Conservation (phyloP, 306 rosid species). For the Begonia fuchsioides region DNA sequence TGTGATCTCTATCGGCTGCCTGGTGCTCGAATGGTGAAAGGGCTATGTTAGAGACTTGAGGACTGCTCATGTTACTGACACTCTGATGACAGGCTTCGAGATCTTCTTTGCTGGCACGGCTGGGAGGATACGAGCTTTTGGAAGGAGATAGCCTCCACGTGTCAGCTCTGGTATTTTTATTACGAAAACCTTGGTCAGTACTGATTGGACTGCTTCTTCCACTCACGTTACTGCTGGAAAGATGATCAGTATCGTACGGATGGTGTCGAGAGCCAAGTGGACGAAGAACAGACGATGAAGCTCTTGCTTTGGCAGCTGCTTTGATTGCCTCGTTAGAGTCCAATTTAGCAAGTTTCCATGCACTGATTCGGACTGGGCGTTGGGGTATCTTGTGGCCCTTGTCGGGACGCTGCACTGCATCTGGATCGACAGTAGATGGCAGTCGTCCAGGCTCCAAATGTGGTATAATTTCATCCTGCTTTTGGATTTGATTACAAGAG, state of each 20-base stretch:
- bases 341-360: conserved; percentile 82
- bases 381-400: conserved; percentile 36
- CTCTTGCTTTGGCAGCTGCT: conserved; percentile 72
- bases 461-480: conserved; percentile 74
- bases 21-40: conserved; percentile 35
- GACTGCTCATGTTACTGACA: conserved; percentile 59
- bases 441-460: conserved; percentile 74
- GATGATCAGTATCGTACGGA: conserved; percentile 36
- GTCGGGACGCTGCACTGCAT: conserved; percentile 41
- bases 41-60: conserved; percentile 39
- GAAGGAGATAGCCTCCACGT: conserved; percentile 49
- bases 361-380: conserved; percentile 56
- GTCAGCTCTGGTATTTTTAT: conserved; percentile 33
- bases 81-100: conserved; percentile 35
- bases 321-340: conserved; percentile 64
- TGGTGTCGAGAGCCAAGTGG: conserved; percentile 44
- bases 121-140: conserved; percentile 56
- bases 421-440: conserved; percentile 84
- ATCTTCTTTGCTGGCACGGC: conserved; percentile 64
- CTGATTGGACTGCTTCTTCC: conserved; percentile 69
- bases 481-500: conserved; percentile 4
- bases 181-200: conserved; percentile 38
- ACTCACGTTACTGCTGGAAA: conserved; percentile 59
- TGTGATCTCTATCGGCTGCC: conserved; percentile 30
- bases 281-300: conserved; percentile 82